These are phyloP conservation scores for Suillus bovinus DNA, from an alignment of 768 basidiomycete species.

Conservation along the genomic window DNA sequence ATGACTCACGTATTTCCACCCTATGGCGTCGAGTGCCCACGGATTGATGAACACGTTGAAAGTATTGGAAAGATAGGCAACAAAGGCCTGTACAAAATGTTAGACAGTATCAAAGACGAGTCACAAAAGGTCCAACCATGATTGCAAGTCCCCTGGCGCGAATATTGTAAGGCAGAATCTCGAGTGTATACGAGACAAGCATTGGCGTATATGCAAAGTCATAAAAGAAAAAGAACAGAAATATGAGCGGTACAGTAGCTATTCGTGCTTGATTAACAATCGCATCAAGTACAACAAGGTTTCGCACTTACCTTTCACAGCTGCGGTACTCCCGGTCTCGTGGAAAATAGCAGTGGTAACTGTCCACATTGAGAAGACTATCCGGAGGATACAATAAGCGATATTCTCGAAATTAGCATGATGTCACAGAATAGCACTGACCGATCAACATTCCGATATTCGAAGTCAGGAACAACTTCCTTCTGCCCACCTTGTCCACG, in stretches of 20 bases:
- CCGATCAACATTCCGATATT: constrained; percentile 60
- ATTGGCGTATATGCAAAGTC: constrained; percentile 81
- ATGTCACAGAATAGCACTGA: constrained; percentile 26
- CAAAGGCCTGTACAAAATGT: constrained; percentile 48
- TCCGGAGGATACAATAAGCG: background rate
- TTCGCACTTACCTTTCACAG: constrained; percentile 27
- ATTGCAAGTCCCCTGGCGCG: constrained; percentile 80
- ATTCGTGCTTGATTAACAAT: background rate
- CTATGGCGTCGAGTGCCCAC: constrained; percentile 56
- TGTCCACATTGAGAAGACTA: constrained; percentile 62
- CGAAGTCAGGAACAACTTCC: constrained; percentile 66
- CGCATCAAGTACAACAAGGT: background rate
- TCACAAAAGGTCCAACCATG: constrained; percentile 48
- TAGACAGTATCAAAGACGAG: background rate
- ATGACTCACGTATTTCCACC: constrained; percentile 47
- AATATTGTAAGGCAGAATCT: constrained; percentile 79
- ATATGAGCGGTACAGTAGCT: constrained; percentile 70
- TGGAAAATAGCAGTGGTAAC: constrained; percentile 42
- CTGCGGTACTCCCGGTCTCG: constrained; percentile 25
- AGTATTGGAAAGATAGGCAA: constrained; percentile 63
- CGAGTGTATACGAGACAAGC: constrained; percentile 61
- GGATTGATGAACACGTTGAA: constrained; percentile 85
- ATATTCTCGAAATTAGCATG: background rate
- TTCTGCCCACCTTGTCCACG: constrained; percentile 66
- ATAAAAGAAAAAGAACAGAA: constrained; percentile 49